Base-by-base conservation (phyloP, 768 basidiomycete genomes). In the Phlebiopsis gigantea region DNA sequence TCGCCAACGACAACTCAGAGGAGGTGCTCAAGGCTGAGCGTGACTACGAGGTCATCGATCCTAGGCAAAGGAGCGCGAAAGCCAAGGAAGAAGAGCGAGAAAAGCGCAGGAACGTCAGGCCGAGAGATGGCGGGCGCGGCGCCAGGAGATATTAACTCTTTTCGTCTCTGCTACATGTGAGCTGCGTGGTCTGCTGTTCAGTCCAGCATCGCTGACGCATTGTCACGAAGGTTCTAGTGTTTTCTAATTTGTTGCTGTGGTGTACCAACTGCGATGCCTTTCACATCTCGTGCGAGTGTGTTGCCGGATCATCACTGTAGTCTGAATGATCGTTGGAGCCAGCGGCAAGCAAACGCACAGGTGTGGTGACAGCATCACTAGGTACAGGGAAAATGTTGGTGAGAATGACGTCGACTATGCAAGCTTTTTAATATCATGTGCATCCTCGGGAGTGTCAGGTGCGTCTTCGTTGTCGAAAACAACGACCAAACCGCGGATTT, bases 41-140 rank as follows among this genome's bases (percentile, higher is more conserved):
- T 53, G 91, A 93, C 56, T 93, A 92, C 64, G 90, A 93, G 71
- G 90, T 93, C 25, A 93, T 93, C 66, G 91, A 93, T 66, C 90
- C 91, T 0, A 73, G 91, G 57, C 79, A 81, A 47, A 72, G 91
- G 55, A 78, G 85, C 44, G 88, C 87, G 22, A 73, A 81, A 47
- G 91, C 91, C 24, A 82, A 77, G 64, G 87, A 92, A 64, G 91
- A 93, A 66, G 90, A 90, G 63, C 75, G 77, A 62, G 87, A 88
- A 57, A 74, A 84, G 63, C 89, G 84, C 52, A 68, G 70, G 12
- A 71, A 68, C 45, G 48, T 55, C 30, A 66, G 57, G 56, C 58
- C 63, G 19, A 62, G 58, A 57, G 64, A 62, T 26, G 63, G 69
- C 8, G 62, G 69, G 15, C 58, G 68, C 4, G 62, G 68, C 8